Conservation (phyloP, 192 early-diverging fungal genomes). For the Backusella tuberculispora region DNA sequence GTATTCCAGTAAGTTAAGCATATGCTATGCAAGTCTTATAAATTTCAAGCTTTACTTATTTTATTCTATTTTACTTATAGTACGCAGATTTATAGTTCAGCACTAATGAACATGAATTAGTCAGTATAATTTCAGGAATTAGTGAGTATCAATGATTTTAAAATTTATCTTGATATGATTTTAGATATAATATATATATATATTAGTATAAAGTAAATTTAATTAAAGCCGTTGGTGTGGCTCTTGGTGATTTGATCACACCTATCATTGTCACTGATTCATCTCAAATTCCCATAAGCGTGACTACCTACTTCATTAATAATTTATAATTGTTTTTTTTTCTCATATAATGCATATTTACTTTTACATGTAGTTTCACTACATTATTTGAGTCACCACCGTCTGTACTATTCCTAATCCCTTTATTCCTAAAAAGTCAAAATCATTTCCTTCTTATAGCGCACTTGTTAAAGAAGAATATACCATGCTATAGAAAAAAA, state of each 20-base stretch:
- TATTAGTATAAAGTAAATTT: no score
- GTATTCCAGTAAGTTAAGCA: conserved; percentile 43
- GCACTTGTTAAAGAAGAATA: conserved; percentile 37
- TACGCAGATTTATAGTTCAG: conserved; percentile 60
- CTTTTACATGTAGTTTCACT: conserved; percentile 30
- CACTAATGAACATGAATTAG: conserved; percentile 47
- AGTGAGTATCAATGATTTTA: no score
- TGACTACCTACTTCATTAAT: conserved; percentile 18
- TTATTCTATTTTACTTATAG: conserved; percentile 30
- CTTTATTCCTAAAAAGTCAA: conserved; percentile 46
- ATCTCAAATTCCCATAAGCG: conserved; percentile 36
- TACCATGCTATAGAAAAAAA: conserved; percentile 36
- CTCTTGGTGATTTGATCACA: conserved; percentile 51
- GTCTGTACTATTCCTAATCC: conserved; percentile 46
- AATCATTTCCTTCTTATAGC: conserved; percentile 51
- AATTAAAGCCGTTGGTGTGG: conserved; percentile 55
- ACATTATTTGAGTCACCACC: conserved; percentile 47
- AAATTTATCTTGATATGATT: no score
- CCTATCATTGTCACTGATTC: conserved; percentile 46
- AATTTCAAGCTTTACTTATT: not conserved
- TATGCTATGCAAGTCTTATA: not conserved
- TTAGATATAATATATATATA: no score
- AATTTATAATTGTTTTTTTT: not conserved
- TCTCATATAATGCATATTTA: not conserved
- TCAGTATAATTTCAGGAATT: conserved; percentile 51